Base-by-base conservation (phyloP, 306 rosid genomes). In the Cucurbita moschata region DNA sequence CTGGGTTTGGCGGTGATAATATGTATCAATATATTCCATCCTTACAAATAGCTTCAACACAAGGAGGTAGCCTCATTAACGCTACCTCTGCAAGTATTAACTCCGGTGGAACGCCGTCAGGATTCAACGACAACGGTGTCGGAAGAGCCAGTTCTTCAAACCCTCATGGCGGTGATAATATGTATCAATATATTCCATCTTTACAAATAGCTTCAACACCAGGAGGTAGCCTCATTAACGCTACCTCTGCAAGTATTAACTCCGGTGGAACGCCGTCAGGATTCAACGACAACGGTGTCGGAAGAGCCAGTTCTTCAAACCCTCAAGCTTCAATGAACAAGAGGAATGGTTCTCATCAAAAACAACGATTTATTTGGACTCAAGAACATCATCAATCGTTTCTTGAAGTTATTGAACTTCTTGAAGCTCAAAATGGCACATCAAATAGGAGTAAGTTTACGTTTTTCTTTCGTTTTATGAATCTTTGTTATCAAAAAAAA, bases 341-440 rank as follows among this genome's bases (percentile, higher is more conserved):
- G 19, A 18, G 7, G 30, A 38, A 18, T 16, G 13, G 15, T 8
- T 62, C 7, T 5, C 35, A 23, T 50, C 52, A 38, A 26, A 75
- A 19, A 9, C 21, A 6, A 75, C 73, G 78, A 0, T 63, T 75
- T n/a, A 52, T 63, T 37, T 75, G 78, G 73, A 64, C 73, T 0
- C 0, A 4, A 0, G 64, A 75, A 15, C 78, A 51, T 15, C 73
- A 63, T 18, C 12, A 12, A 0, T 11, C 1, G 8, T 75, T 75
- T 52, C 15, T 51, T 38, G 53, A 16, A 1, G 39, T n/a, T 30
- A 2, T 30, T 30, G 4, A 30, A 30, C 0, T 30, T 30, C 35
- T 30, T 30, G 35, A 30, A 30, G 0, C 35, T 37, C 14, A 18
- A 4, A 51, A 75, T 10, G 4, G 3, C 4, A 3, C 4, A 6